These are phyloP conservation scores for Eucalyptus guilfoylei DNA, from an alignment of 345 rosid species.

Conservation along the genomic window DNA sequence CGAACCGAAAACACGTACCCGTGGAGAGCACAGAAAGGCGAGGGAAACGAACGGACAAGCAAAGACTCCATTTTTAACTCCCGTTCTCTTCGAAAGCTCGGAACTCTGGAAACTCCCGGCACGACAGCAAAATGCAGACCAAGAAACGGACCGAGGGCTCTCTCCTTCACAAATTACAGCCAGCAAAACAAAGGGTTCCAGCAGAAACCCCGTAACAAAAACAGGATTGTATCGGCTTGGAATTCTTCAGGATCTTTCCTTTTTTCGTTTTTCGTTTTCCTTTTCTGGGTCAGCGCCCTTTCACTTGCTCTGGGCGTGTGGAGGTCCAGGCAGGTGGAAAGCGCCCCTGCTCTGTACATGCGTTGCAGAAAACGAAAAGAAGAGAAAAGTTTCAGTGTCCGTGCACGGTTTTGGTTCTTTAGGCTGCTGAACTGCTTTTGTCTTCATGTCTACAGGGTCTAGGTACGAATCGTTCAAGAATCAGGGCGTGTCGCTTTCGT, in stretches of 20 bases:
- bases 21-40: constrained; percentile 9
- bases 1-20: constrained; percentile 12
- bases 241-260: background rate
- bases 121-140: background rate
- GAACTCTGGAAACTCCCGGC: background rate
- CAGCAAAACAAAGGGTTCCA: background rate
- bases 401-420: background rate
- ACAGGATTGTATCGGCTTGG: background rate
- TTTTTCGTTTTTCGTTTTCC: fast-evolving
- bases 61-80: constrained; percentile 42
- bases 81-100: background rate
- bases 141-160: background rate
- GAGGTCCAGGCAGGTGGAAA: background rate
- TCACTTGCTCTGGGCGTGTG: background rate
- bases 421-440: background rate
- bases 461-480: background rate
- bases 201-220: background rate
- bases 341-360: background rate
- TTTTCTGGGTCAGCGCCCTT: background rate
- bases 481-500: background rate
- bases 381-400: background rate
- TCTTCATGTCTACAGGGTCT: background rate
- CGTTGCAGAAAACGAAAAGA: background rate
- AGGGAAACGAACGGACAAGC: constrained; percentile 14
- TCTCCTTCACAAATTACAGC: background rate